Conservation (phyloP, 495 filamentous ascomycete genomes). For the Pseudoneurospora amorphoporcata region DNA sequence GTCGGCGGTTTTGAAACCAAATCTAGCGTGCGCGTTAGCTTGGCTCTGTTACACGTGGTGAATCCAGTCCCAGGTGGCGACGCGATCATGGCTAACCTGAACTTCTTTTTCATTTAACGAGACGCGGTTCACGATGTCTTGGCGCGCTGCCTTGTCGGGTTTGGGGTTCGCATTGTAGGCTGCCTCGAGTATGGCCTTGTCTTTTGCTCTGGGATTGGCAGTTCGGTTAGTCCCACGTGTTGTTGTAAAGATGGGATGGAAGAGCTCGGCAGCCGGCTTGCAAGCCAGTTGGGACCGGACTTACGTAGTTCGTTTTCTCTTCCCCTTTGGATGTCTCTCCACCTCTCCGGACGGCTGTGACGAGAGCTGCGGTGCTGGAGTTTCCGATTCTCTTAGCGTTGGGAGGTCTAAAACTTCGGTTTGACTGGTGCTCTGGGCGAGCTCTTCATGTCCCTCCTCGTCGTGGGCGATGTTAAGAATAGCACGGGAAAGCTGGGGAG, state of each 20-base stretch:
- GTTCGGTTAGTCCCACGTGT: constrained; percentile 10
- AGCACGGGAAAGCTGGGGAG: neutral
- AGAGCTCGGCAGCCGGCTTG: neutral
- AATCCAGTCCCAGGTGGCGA: neutral
- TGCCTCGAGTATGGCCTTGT: constrained; percentile 81
- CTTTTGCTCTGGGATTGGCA: constrained; percentile 52
- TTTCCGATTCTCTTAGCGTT: neutral
- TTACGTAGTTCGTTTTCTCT: constrained; percentile 47
- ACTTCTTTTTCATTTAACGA: constrained; percentile 94
- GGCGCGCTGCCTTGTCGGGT: constrained; percentile 82
- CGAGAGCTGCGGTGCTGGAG: neutral
- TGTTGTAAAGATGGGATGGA: neutral
- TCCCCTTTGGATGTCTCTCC: constrained; percentile 36
- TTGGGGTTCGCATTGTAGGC: constrained; percentile 81
- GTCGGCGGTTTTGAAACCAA: constrained; percentile 97
- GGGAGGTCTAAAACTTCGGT: neutral
- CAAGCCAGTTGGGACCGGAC: constrained; percentile 8
- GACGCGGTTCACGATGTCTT: constrained; percentile 73
- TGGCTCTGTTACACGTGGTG: neutral
- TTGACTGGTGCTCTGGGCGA: neutral
- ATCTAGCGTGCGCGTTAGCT: constrained; percentile 48
- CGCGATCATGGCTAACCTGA: constrained; percentile 53
- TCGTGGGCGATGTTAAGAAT: neutral
- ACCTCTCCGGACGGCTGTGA: constrained; percentile 3
- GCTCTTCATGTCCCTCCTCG: neutral